Conservation (phyloP, 805 yeast genomes). For the Zygoascus tannicola region DNA sequence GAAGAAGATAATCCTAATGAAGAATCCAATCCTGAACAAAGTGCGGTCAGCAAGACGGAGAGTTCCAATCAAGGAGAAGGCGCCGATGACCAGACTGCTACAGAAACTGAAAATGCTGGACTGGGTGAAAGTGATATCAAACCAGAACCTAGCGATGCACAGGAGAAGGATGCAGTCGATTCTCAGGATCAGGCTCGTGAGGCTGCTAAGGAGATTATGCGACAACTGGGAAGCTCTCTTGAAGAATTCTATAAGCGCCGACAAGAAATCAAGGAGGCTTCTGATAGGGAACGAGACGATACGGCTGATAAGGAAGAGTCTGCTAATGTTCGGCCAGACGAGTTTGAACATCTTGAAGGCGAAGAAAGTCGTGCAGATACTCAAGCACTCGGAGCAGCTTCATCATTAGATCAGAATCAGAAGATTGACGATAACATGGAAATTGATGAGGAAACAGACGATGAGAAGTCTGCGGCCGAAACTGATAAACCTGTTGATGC, state of each 20-base stretch:
- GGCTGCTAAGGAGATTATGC: constrained; percentile 49
- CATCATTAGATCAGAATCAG: constrained; percentile 63
- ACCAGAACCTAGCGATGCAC: constrained; percentile 34
- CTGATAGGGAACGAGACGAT: constrained; percentile 35
- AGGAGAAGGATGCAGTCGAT: constrained; percentile 52
- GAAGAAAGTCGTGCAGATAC: constrained; percentile 71
- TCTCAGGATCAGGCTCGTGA: constrained; percentile 40
- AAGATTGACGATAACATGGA: constrained; percentile 41
- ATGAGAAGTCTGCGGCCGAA: constrained; percentile 15
- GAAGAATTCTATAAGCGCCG: constrained; percentile 87
- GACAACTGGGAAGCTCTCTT: constrained; percentile 83
- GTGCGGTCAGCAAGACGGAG: constrained; percentile 23
- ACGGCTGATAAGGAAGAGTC: constrained; percentile 30
- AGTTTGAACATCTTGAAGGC: constrained; percentile 41
- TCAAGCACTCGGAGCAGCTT: constrained; percentile 87
- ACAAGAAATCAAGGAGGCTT: constrained; percentile 73
- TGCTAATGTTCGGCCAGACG: constrained; percentile 58
- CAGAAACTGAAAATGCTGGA: constrained; percentile 70
- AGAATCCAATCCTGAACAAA: constrained; percentile 29
- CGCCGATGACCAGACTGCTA: constrained; percentile 59
- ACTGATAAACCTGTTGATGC: constrained; percentile 17
- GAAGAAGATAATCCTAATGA: constrained; percentile 57
- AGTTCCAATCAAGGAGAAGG: constrained; percentile 44
- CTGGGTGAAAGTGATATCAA: constrained; percentile 50
- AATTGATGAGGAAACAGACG: constrained; percentile 30